These are phyloP conservation scores for Triangularia verruculosa DNA, from an alignment of 2,329 filamentous ascomycete genomes.

Conservation along the genomic window DNA sequence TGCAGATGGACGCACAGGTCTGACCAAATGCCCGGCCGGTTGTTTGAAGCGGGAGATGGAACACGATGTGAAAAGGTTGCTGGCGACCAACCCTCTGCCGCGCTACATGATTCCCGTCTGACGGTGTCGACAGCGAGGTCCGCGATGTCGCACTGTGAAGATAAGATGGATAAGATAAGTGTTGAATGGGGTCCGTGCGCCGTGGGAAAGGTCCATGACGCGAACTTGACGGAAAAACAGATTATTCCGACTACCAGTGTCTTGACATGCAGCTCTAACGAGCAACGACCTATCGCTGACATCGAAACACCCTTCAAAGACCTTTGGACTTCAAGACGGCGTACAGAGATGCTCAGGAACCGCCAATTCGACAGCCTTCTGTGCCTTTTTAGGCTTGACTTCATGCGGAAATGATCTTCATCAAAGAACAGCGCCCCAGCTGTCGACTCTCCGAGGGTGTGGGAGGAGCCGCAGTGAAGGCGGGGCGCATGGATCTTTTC, in stretches of 20 bases:
- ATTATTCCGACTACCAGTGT: background rate
- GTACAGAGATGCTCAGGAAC: background rate
- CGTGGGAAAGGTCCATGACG: background rate
- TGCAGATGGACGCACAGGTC: too few relatives aligned
- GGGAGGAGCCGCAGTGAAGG: background rate
- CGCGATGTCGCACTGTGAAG: background rate
- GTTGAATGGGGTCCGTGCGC: background rate
- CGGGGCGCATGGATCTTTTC: background rate
- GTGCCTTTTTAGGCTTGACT: background rate
- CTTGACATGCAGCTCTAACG: background rate
- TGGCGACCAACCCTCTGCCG: background rate
- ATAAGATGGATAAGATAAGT: background rate
- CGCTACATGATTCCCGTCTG: background rate
- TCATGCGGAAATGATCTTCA: conserved; percentile 8
- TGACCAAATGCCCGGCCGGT: too few relatives aligned
- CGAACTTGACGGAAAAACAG: background rate
- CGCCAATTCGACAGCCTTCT: background rate
- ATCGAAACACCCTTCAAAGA: background rate
- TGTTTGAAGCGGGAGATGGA: too few relatives aligned
- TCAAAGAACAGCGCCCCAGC: background rate
- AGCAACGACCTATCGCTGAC: background rate
- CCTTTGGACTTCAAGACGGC: background rate
- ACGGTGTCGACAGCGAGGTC: background rate
- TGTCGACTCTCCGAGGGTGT: background rate
- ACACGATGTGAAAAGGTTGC: background rate